Conservation (phyloP, 805 yeast genomes). For the Yamadazyma scolyti region DNA sequence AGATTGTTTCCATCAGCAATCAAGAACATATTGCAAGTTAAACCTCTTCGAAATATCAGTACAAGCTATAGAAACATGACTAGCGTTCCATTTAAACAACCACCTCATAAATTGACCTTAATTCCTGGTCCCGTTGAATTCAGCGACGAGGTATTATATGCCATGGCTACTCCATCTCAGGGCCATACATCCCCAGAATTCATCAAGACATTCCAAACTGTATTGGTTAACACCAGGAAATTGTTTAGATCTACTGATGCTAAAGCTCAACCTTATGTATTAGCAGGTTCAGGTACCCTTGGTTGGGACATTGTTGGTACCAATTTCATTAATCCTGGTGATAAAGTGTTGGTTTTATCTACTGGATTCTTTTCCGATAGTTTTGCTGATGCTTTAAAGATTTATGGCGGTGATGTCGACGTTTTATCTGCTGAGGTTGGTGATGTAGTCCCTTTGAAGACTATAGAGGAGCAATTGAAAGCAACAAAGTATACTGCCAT, state of each 20-base stretch:
- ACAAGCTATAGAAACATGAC: constrained; percentile 20
- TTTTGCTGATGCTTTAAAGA: constrained; percentile 69
- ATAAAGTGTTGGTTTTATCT: constrained; percentile 73
- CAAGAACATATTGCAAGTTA: too few relatives aligned
- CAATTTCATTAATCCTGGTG: constrained; percentile 63
- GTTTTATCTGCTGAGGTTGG: constrained; percentile 73
- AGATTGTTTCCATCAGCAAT: constrained; percentile 2
- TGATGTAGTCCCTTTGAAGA: constrained; percentile 54
- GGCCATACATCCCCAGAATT: constrained; percentile 92
- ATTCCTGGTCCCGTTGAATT: constrained; percentile 89
- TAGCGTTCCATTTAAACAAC: constrained; percentile 33
- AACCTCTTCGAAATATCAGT: too few relatives aligned
- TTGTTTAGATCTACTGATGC: constrained; percentile 68
- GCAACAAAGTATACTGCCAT: constrained; percentile 57
- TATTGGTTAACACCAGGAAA: constrained; percentile 62
- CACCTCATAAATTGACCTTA: constrained; percentile 47
- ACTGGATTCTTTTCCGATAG: constrained; percentile 90
- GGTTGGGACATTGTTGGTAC: constrained; percentile 93
- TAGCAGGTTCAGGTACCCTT: constrained; percentile 89
- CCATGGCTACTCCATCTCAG: constrained; percentile 79
- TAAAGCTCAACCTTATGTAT: constrained; percentile 68
- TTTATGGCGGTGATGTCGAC: constrained; percentile 76
- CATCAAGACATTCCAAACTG: constrained; percentile 65
- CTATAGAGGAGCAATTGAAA: constrained; percentile 54
- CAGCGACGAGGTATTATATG: constrained; percentile 71